Percentiles rank a stretch among this genome's conserved stretches.
Conservation (phyloP, 805 yeast species). For the Saccharomycopsis oosterbeekiorum region DNA sequence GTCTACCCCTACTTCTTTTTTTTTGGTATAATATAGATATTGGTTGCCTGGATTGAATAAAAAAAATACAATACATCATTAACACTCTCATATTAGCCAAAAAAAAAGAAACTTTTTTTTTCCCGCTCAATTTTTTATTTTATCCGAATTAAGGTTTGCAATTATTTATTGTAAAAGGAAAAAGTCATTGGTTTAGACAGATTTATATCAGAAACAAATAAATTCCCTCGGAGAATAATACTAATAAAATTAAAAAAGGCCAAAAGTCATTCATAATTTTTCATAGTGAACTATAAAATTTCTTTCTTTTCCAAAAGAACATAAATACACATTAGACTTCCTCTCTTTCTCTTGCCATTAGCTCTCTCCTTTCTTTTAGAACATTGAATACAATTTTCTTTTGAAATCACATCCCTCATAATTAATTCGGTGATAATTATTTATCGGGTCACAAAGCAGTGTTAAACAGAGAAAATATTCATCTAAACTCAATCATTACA, state of each 20-base stretch:
- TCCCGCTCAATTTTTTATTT: background rate
- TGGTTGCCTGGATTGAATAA: background rate
- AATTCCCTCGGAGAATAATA: background rate
- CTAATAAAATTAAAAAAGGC: background rate
- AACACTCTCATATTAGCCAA: background rate
- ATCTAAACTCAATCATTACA: too few species aligned
- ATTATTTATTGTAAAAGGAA: background rate
- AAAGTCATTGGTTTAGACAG: background rate
- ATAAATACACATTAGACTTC: background rate
- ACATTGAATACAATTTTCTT: too few species aligned
- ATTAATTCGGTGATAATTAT: too few species aligned
- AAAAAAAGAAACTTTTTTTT: slow-evolving; percentile 1
- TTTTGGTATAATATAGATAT: background rate
- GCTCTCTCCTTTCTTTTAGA: background rate
- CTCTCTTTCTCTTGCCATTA: background rate
- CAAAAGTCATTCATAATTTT: background rate
- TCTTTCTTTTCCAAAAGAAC: background rate
- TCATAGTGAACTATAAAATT: background rate
- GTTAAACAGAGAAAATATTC: too few species aligned
- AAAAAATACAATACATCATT: too few species aligned
- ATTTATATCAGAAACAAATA: background rate
- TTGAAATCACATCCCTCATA: too few species aligned
- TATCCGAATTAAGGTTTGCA: background rate
- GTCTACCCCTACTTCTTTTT: background rate
- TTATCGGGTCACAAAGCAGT: background rate